phyloP scores from a whole-genome alignment of 371 early-diverging fungal species.

The Dichotomocladium elegans region DNA sequence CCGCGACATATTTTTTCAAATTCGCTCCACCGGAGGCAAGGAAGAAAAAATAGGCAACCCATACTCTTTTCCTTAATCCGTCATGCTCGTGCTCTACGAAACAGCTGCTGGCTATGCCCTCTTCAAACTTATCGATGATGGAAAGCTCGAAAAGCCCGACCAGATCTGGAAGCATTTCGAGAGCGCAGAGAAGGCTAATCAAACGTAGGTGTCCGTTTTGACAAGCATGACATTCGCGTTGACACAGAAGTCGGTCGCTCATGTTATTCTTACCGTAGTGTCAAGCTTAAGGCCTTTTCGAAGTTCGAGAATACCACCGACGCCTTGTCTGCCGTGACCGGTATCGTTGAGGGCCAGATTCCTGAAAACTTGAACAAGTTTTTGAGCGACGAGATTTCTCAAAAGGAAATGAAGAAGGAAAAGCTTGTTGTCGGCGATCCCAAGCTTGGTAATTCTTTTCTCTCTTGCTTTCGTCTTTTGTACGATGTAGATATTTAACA shows the following conservation, averaged over 20 bases:
- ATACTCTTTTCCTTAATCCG: too few relatives aligned
- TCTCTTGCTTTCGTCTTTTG: not conserved
- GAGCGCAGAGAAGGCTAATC: constrained; percentile 75
- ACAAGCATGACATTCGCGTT: too few relatives aligned
- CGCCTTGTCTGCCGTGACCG: constrained; percentile 93
- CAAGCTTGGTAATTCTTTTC: constrained; percentile 77
- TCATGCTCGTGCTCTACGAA: constrained; percentile 84
- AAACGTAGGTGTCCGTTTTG: constrained; percentile 58
- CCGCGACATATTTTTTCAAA: too few relatives aligned
- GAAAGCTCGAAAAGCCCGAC: constrained; percentile 72
- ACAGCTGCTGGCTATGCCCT: constrained; percentile 89
- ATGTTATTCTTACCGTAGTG: too few relatives aligned
- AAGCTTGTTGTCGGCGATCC: constrained; percentile 88
- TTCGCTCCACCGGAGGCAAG: too few relatives aligned
- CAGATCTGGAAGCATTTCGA: constrained; percentile 75
- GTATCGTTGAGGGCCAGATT: constrained; percentile 91
- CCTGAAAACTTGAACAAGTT: constrained; percentile 91
- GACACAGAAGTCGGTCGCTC: too few relatives aligned
- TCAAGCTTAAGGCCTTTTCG: constrained; percentile 92
- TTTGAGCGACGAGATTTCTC: constrained; percentile 75
- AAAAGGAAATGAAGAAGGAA: constrained; percentile 87
- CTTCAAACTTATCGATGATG: constrained; percentile 82
- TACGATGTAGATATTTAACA: not conserved
- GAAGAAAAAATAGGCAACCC: too few relatives aligned
- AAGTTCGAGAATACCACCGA: constrained; percentile 97